These are phyloP conservation scores for Elongisporangium anandrum DNA, from an alignment of 352 stramenopile genomes.

Conservation along the genomic window DNA sequence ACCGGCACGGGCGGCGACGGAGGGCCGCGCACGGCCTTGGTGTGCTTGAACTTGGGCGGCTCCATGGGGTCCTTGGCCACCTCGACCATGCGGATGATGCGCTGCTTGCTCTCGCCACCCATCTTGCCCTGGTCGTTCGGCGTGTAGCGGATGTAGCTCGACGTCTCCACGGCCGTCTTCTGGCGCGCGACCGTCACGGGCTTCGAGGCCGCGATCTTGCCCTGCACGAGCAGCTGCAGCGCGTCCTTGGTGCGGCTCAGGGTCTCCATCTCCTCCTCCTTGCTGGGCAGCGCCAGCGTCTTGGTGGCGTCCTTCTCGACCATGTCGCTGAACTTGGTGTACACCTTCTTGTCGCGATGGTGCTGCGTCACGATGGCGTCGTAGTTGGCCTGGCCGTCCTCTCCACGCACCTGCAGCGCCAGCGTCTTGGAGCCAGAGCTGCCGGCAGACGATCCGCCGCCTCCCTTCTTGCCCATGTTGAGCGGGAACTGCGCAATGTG, in stretches of 20 bases:
- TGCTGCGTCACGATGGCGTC: slow-evolving; percentile 97
- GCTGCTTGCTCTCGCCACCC: slow-evolving; percentile 69
- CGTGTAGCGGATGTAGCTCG: slow-evolving; percentile 83
- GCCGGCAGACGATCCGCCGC: slow-evolving; percentile 19
- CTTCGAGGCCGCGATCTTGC: slow-evolving; percentile 88
- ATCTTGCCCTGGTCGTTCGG: slow-evolving; percentile 75
- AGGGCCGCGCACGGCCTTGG: slow-evolving; percentile 92
- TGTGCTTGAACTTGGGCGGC: slow-evolving; percentile 98
- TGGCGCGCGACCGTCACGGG: slow-evolving; percentile 78
- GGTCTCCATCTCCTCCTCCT: slow-evolving; percentile 71
- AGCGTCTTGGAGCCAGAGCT: slow-evolving; percentile 46
- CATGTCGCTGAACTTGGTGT: slow-evolving; percentile 92
- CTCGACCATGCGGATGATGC: slow-evolving; percentile 99
- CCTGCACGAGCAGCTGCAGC: slow-evolving; percentile 86
- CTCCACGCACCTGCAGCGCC: slow-evolving; percentile 91
- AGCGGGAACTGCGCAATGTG: slow-evolving; percentile 97
- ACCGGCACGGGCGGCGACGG: slow-evolving; percentile 90
- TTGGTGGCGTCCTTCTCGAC: slow-evolving; percentile 88
- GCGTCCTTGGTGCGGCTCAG: slow-evolving; percentile 76
- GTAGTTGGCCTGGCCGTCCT: slow-evolving; percentile 88
- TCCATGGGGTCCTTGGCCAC: slow-evolving; percentile 99
- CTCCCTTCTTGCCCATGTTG: slow-evolving; percentile 92
- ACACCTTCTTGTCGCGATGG: slow-evolving; percentile 94
- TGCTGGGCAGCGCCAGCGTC: slow-evolving; percentile 22
- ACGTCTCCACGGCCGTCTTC: slow-evolving; percentile 86